Base-by-base conservation (phyloP, 441 rosid species). In the Mallotus japonicus region DNA sequence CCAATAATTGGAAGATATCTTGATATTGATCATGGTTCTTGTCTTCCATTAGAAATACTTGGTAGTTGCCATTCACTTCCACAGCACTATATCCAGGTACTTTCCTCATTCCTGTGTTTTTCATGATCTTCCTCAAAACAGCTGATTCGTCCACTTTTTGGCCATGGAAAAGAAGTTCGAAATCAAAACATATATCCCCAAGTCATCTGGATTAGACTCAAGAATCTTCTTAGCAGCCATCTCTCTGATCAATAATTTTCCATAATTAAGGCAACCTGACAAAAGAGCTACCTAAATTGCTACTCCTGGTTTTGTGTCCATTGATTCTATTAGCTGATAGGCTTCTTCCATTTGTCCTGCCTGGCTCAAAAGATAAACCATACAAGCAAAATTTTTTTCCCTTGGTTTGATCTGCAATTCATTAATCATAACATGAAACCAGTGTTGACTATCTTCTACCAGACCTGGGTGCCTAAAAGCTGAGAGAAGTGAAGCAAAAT, bases 391-490 rank as follows among this genome's bases (percentile, higher is more conserved):
- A 76, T 93, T 93, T 80, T 90, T 93, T 44, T 85, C 86, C 67
- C 80, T 80, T n/a, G 95, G 93, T 72, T 78, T 79, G 64, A 93
- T 80, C 65, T 82, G 87, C 34, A 64, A 87, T 50, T 77, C 75
- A 56, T 75, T 80, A 65, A 73, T 75, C 95, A 92, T 87, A 75
- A 74, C 76, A 74, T 86, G 66, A 63, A 90, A 89, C 78, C 83
- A 93, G 66, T 67, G 74, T 54, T 77, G 83, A 53, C 96, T 96
- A 73, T 84, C 81, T 82, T 87, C 80, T 19, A 87, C 79, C 6
- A 83, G 83, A 71, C 97, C 97, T 32, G 91, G 83, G 81, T 92
- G 98, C 80, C 93, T 86, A 82, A 91, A 84, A 74, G 96, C 91
- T n/a, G 90, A 88, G 20, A 92, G 84, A 62, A 92, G 73, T 71